A percentile compares a stretch with the other conserved stretches of the same genome.
phyloP scores from a whole-genome alignment of 2,329 filamentous ascomycete species.

The Xenoacremonium recifei region DNA sequence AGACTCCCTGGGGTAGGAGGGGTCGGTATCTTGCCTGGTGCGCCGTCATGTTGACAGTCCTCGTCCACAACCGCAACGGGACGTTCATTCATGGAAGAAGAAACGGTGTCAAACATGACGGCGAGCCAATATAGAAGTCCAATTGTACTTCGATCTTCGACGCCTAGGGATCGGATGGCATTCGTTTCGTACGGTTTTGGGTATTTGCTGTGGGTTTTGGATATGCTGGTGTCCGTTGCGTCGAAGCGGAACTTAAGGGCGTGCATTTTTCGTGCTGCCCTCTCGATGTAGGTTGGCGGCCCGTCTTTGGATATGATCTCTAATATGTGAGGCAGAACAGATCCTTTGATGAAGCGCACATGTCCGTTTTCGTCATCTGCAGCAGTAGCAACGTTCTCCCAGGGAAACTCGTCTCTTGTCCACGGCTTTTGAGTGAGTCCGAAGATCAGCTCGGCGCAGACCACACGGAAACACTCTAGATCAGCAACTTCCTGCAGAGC shows the following conservation, averaged over 20 bases:
- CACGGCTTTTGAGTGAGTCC: slow-evolving; percentile 32
- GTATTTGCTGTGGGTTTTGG: slow-evolving; percentile 1
- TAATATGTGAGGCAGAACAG: slow-evolving; percentile 10
- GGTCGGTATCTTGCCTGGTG: slow-evolving; percentile 19
- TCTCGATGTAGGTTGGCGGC: slow-evolving; percentile 19
- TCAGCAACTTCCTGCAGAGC: slow-evolving; percentile 32
- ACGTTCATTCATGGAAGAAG: slow-evolving; percentile 44
- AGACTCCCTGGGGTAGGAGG: not conserved
- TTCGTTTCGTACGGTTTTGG: slow-evolving; percentile 2
- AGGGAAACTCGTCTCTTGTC: slow-evolving; percentile 3
- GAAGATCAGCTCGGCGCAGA: slow-evolving; percentile 38
- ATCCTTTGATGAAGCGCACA: not conserved
- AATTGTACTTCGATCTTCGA: slow-evolving; percentile 38
- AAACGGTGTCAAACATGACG: slow-evolving; percentile 56
- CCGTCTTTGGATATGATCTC: slow-evolving; percentile 20
- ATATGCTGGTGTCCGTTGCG: slow-evolving; percentile 13
- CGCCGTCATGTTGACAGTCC: slow-evolving; percentile 21
- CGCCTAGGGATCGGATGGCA: not conserved
- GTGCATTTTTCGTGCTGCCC: slow-evolving; percentile 22
- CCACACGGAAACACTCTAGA: slow-evolving; percentile 35
- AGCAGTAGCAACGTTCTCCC: not conserved
- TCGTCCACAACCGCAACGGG: slow-evolving; percentile 30
- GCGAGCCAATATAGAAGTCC: slow-evolving; percentile 54
- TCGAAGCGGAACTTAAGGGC: slow-evolving; percentile 20
- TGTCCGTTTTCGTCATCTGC: not conserved